A percentile compares a stretch with the other conserved stretches of the same genome.
phyloP scores from a whole-genome alignment of 495 filamentous ascomycete genomes.

The Chaetomidium leptoderma region DNA sequence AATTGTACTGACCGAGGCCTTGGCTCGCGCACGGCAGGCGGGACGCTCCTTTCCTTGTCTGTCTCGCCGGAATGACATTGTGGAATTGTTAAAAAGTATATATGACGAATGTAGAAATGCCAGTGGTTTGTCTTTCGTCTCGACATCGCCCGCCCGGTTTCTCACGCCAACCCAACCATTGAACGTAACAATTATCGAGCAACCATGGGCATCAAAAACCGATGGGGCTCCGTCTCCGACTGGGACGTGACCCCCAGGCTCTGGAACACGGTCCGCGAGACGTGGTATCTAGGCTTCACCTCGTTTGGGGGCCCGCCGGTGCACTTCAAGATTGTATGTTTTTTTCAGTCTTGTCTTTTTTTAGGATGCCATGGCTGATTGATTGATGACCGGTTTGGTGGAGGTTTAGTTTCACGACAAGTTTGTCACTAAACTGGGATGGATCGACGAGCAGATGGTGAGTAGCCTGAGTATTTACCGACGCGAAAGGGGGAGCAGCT shows the following conservation, averaged over 20 bases:
- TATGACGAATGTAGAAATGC: too few species aligned
- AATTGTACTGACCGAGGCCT: background rate
- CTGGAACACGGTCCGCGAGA: conserved; percentile 39
- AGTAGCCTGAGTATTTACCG: too few species aligned
- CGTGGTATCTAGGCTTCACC: conserved; percentile 61
- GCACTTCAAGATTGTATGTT: conserved; percentile 53
- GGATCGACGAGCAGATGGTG: conserved; percentile 68
- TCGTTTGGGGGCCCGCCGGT: conserved; percentile 61
- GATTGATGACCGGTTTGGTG: too few species aligned
- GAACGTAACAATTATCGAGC: too few species aligned
- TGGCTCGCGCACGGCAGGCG: background rate
- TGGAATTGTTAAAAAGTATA: too few species aligned
- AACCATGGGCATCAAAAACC: conserved; percentile 10
- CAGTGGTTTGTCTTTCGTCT: too few species aligned
- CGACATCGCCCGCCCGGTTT: background rate
- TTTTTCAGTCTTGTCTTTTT: too few species aligned
- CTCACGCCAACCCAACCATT: too few species aligned
- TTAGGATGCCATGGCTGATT: too few species aligned
- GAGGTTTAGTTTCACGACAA: conserved; percentile 55
- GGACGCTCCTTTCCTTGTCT: background rate
- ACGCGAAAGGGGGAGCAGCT: too few species aligned
- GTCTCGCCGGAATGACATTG: conserved; percentile 8
- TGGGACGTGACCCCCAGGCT: background rate
- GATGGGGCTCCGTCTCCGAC: background rate
- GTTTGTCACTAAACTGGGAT: conserved; percentile 62